Evolutionary conservation across 2,329 filamentous ascomycete species (phyloP).

Genomic region (Parastagonospora nodorum): DNA sequence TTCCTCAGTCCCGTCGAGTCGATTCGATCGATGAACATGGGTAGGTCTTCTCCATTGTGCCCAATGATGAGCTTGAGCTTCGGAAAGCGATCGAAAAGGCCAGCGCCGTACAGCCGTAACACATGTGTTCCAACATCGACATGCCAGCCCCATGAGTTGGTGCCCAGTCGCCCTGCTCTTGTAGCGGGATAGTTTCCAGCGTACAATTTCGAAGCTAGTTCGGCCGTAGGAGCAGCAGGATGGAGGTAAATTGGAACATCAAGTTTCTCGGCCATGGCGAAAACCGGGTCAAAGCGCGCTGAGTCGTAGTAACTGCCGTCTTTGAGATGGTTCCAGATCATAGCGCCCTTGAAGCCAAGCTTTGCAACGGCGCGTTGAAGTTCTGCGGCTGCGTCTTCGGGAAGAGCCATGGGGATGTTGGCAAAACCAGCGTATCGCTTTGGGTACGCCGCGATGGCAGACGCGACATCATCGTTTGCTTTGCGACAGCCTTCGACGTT

Average conservation of each 20-base stretch:
- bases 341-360: constrained; percentile 53
- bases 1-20: constrained; percentile 15
- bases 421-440: constrained; percentile 51
- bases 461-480: constrained; percentile 42
- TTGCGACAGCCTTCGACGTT: constrained; percentile 7
- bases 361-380: constrained; percentile 46
- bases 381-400: constrained; percentile 43
- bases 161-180: constrained; percentile 33
- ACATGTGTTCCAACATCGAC: constrained; percentile 54
- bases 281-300: constrained; percentile 49
- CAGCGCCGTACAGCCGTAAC: constrained; percentile 55
- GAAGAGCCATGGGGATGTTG: constrained; percentile 46
- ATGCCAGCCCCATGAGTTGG: constrained; percentile 60
- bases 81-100: constrained; percentile 61
- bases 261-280: constrained; percentile 42
- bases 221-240: not conserved
- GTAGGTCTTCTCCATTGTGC: constrained; percentile 61
- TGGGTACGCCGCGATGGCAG: constrained; percentile 25
- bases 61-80: constrained; percentile 60
- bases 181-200: constrained; percentile 43
- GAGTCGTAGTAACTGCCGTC: constrained; percentile 56
- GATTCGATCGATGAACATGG: constrained; percentile 43
- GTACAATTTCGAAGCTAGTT: constrained; percentile 56
- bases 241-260: not conserved
- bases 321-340: constrained; percentile 38